A percentile compares a stretch with the other conserved stretches of the same genome.
Evolutionary conservation across 2,329 filamentous ascomycete species (phyloP).

Genomic region (Polychaeton citri): DNA sequence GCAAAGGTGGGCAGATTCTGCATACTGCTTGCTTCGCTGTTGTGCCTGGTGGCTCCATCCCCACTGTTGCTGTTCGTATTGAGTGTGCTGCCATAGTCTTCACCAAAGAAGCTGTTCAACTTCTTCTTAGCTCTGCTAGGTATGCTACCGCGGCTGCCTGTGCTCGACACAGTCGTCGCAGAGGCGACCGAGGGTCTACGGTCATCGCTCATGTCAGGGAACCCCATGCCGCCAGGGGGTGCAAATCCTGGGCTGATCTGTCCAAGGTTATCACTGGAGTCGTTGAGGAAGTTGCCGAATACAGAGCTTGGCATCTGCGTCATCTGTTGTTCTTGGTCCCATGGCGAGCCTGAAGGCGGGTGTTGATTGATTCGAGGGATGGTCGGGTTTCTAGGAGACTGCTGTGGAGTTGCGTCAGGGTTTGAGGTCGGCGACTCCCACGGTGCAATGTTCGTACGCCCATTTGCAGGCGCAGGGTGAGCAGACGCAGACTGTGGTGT

Average conservation of each 20-base stretch:
- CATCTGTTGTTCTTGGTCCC: conserved; percentile 21
- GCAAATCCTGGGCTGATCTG: conserved; percentile 61
- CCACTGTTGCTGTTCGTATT: conserved; percentile 28
- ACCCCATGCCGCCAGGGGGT: conserved; percentile 36
- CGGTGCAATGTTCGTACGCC: conserved; percentile 33
- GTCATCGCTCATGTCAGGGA: conserved; percentile 51
- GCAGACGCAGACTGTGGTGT: conserved; percentile 7
- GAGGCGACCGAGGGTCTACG: conserved; percentile 80
- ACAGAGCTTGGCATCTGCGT: conserved; percentile 29
- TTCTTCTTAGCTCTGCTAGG: conserved; percentile 65
- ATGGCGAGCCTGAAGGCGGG: conserved; percentile 42
- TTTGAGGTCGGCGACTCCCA: conserved; percentile 26
- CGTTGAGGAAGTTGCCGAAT: conserved; percentile 54
- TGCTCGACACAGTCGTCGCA: conserved; percentile 73
- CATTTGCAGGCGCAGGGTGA: conserved; percentile 26
- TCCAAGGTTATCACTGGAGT: conserved; percentile 56
- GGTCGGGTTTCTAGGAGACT: conserved; percentile 44
- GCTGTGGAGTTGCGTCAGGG: conserved; percentile 6
- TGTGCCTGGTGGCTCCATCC: conserved; percentile 30
- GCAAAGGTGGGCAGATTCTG: conserved; percentile 40
- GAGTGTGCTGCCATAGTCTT: conserved; percentile 55
- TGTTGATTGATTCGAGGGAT: conserved; percentile 19
- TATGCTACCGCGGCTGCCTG: conserved; percentile 62
- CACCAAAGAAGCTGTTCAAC: conserved; percentile 82
- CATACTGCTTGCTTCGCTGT: conserved; percentile 44